These are phyloP conservation scores for Fusarium xylarioides DNA, from an alignment of 2,329 filamentous ascomycete genomes.

Conservation along the genomic window DNA sequence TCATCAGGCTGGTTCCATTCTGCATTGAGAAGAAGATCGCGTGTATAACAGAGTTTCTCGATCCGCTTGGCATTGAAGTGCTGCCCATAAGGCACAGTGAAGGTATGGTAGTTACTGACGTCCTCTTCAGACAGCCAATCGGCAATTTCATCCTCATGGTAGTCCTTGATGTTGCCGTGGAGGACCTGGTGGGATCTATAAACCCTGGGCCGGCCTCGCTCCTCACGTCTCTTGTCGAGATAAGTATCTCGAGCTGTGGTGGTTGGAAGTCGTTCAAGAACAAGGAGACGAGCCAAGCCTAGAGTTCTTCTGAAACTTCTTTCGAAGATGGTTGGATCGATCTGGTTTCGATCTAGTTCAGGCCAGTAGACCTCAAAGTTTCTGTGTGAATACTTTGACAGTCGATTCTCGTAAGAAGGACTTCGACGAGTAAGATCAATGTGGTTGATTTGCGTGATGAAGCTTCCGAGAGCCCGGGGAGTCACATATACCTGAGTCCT, in stretches of 20 bases:
- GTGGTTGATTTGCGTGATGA: slow-evolving; percentile 83
- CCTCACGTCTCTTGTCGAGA: slow-evolving; percentile 72
- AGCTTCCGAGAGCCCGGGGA: slow-evolving; percentile 79
- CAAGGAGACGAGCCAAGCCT: slow-evolving; percentile 80
- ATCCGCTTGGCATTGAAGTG: slow-evolving; percentile 74
- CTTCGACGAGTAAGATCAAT: slow-evolving; percentile 82
- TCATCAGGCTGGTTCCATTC: slow-evolving; percentile 86
- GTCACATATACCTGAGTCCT: slow-evolving; percentile 75
- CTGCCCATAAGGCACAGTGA: slow-evolving; percentile 74
- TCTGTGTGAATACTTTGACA: slow-evolving; percentile 85
- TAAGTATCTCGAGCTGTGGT: slow-evolving; percentile 74
- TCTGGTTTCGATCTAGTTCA: slow-evolving; percentile 73
- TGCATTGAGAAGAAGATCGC: slow-evolving; percentile 83
- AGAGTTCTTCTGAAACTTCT: slow-evolving; percentile 78
- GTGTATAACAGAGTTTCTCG: slow-evolving; percentile 82
- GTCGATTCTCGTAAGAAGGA: slow-evolving; percentile 86
- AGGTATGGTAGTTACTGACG: slow-evolving; percentile 81
- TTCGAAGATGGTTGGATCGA: slow-evolving; percentile 90
- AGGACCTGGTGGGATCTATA: slow-evolving; percentile 50
- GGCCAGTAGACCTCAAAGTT: slow-evolving; percentile 88
- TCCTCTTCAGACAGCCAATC: slow-evolving; percentile 84
- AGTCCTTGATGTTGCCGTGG: slow-evolving; percentile 79
- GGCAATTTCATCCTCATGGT: slow-evolving; percentile 80
- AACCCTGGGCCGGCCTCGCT: slow-evolving; percentile 73
- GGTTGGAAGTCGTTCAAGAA: slow-evolving; percentile 81